Evolutionary conservation across 2,329 filamentous ascomycete genomes (phyloP), one percentile per base, ranked within the genome.

Genomic region (Myriangium duriaei): DNA sequence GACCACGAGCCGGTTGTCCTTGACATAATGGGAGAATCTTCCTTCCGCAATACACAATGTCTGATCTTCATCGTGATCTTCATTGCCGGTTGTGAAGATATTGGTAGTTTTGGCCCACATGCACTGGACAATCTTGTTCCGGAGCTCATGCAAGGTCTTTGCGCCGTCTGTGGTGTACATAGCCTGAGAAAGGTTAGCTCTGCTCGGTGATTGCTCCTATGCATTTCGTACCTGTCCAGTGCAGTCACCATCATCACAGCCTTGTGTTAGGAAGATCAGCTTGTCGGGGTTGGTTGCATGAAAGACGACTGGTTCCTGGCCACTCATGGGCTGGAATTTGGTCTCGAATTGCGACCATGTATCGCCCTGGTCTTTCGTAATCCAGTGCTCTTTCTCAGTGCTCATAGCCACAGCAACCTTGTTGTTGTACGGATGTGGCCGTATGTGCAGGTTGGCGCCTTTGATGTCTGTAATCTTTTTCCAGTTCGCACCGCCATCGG

Each of bases 141-240:
- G 72, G 42, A 95, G 68, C 4, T 68, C 60, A 47, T 81, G 71
- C 30, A 70, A 60, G 4, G 71, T 72, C 46, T 79, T 69, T 64
- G 98, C 98, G 47, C 84, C 84, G 58, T 96, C 80, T 11, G 71
- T 77, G 2, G 91, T 96, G 57, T 94, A 95, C 48, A 67, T 72
- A 14, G 69, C 63, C 48, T 64, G 45, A 18, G 12, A 13, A 30
- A 4, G 45, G 15, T 7, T 10, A 37, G 52, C 39, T 48, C 34
- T 17, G 29, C 16, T 10, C 30, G 30, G 32, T 9, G 79, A 74
- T n/a, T 11, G 7, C 5, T 26, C 2, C 13, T 6, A 30, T 5
- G n/a, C 37, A 54, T 77, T 76, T 55, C 21, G n/a, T 55, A 39
- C 58, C 58, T 30, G 61, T 51, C 47, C 64, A 66, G 10, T 56